Conservation (phyloP, 306 rosid species). For the Gastrolobium bilobum region DNA sequence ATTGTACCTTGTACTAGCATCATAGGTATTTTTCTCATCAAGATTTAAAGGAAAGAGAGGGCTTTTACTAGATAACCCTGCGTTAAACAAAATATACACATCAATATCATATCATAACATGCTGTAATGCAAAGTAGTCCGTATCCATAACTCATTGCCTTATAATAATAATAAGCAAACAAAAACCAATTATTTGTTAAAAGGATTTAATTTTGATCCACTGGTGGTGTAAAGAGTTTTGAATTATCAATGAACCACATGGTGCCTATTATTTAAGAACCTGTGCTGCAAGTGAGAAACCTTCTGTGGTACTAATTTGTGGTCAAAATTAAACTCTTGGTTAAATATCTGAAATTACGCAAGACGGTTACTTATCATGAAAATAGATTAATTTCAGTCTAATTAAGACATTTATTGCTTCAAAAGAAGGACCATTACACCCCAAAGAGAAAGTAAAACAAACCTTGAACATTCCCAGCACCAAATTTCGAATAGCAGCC, state of each 20-base stretch:
- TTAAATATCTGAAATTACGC: slow-evolving; percentile 26
- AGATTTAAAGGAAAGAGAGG: slow-evolving; percentile 58
- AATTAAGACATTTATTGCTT: background rate
- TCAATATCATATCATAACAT: slow-evolving; percentile 29
- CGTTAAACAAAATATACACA: slow-evolving; percentile 40
- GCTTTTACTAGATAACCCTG: slow-evolving; percentile 77
- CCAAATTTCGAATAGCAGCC: slow-evolving; percentile 6
- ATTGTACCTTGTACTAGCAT: slow-evolving; percentile 70
- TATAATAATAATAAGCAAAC: background rate
- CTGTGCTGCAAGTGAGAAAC: slow-evolving; percentile 12
- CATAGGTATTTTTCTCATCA: slow-evolving; percentile 61
- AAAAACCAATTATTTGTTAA: background rate
- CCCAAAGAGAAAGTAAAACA: background rate
- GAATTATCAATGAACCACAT: background rate
- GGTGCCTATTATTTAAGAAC: background rate
- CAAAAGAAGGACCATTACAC: background rate
- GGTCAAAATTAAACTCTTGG: background rate
- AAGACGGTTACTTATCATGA: background rate
- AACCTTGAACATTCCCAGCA: slow-evolving; percentile 2
- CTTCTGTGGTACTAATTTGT: background rate
- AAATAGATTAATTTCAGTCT: background rate
- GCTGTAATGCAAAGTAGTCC: slow-evolving; percentile 26
- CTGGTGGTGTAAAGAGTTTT: background rate
- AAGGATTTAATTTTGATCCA: background rate
- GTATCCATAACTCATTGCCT: background rate